Evolutionary conservation across 768 basidiomycete genomes (phyloP).

Genomic region (Serendipita sp.): DNA sequence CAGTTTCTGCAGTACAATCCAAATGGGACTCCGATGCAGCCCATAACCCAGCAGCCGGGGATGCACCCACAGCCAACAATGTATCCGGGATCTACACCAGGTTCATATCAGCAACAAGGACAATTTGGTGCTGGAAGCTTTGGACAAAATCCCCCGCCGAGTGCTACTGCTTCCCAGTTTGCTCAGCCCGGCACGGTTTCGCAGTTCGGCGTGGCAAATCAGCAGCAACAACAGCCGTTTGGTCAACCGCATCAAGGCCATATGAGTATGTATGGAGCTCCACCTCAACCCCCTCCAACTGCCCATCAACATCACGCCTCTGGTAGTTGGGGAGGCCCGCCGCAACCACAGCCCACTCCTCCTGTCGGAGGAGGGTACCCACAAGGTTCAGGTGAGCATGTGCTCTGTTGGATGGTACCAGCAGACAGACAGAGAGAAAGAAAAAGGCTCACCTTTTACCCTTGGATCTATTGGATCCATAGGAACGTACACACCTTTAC

Average conservation of each 20-base stretch:
- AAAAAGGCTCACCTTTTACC: neutral
- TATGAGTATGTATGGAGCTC: neutral
- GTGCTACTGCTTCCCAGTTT: no score
- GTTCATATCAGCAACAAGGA: neutral
- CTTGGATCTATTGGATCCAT: neutral
- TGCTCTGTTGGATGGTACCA: no score
- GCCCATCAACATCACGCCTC: neutral
- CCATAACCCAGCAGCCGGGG: neutral
- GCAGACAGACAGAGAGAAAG: no score
- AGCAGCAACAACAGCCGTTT: neutral
- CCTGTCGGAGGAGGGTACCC: neutral
- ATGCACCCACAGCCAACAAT: conserved; percentile 1
- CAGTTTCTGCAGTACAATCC: conserved; percentile 1
- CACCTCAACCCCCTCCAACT: neutral
- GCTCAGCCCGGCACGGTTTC: no score
- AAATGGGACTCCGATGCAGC: neutral
- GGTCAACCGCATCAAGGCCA: neutral
- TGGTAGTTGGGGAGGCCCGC: neutral
- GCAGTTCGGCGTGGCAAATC: neutral
- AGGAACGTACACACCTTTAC: conserved; percentile 11
- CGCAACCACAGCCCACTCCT: neutral
- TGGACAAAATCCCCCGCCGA: no score
- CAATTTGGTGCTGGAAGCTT: no score
- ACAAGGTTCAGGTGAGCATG: neutral
- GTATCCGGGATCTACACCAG: neutral